Conservation (phyloP, 306 rosid genomes). For the Corylus avellana region DNA sequence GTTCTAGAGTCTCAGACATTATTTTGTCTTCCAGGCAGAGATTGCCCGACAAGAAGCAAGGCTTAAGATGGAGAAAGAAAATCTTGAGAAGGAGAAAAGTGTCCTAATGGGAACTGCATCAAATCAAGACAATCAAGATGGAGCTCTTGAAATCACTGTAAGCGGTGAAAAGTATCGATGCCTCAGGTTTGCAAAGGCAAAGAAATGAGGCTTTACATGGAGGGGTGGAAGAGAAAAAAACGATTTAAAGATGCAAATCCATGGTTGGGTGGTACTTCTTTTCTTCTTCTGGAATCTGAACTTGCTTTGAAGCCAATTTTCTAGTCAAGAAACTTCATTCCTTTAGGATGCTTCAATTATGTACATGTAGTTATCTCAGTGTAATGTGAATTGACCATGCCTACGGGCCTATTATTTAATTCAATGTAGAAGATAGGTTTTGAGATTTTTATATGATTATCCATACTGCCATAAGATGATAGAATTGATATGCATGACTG, state of each 20-base stretch:
- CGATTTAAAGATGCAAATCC: neutral
- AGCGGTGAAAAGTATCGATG: constrained; percentile 96
- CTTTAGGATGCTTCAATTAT: constrained; percentile 2
- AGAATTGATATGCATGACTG: neutral
- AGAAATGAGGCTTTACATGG: constrained; percentile 55
- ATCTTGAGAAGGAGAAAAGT: constrained; percentile 96
- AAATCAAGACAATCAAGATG: constrained; percentile 92
- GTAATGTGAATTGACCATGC: neutral
- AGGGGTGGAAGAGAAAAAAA: neutral
- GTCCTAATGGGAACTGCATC: constrained; percentile 98
- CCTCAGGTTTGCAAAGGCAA: constrained; percentile 93
- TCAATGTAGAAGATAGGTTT: neutral
- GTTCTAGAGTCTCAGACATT: neutral
- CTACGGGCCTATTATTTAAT: constrained; percentile 5
- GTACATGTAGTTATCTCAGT: constrained; percentile 3
- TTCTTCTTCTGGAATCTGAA: neutral
- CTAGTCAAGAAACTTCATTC: constrained; percentile 4
- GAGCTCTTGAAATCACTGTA: constrained; percentile 97
- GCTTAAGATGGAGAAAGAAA: constrained; percentile 91
- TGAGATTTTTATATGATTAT: neutral
- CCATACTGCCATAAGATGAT: neutral
- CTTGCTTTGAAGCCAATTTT: constrained; percentile 6
- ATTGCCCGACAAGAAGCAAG: constrained; percentile 93
- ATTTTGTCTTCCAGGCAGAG: constrained; percentile 61
- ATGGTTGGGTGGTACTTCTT: neutral